These are phyloP conservation scores for Rhodotorula sphaerocarpa DNA, from an alignment of 768 basidiomycete species.

Conservation along the genomic window DNA sequence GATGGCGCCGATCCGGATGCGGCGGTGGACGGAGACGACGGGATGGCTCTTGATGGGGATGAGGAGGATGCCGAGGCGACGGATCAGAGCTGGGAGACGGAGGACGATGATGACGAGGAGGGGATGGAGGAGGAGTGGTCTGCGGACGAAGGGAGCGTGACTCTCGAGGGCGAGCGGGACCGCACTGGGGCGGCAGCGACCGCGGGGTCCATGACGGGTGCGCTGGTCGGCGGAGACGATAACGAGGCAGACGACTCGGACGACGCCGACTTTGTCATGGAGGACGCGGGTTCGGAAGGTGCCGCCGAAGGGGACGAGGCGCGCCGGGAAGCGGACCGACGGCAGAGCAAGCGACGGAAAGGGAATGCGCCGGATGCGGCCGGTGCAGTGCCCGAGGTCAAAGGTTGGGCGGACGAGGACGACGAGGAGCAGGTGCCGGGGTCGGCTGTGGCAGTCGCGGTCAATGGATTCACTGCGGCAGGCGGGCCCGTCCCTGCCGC, in stretches of 20 bases:
- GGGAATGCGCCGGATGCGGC: not conserved
- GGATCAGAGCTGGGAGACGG: conserved; percentile 35
- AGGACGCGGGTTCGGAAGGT: not conserved
- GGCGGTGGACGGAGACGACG: conserved; percentile 42
- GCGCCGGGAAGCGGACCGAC: not conserved
- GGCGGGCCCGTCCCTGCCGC: not conserved
- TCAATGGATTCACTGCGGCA: too few species aligned
- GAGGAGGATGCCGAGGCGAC: not conserved
- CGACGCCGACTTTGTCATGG: too few species aligned
- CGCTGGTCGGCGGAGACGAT: conserved; percentile 15
- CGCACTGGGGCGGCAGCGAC: too few species aligned
- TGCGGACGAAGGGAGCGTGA: too few species aligned
- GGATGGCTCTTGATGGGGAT: not conserved
- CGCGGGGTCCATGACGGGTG: too few species aligned
- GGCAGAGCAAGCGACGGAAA: not conserved
- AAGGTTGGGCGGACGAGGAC: conserved; percentile 15
- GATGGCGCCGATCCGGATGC: conserved; percentile 63
- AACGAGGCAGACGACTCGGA: not conserved
- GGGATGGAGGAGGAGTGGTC: too few species aligned
- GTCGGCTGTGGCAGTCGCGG: conserved; percentile 6
- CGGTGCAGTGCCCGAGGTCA: not conserved
- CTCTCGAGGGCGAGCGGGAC: too few species aligned
- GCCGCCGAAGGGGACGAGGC: not conserved
- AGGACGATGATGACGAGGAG: conserved; percentile 8
- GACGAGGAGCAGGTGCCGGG: conserved; percentile 3